These are phyloP conservation scores for Dioscorea cayenensis DNA, from an alignment of 116 monocot species.

Conservation along the genomic window DNA sequence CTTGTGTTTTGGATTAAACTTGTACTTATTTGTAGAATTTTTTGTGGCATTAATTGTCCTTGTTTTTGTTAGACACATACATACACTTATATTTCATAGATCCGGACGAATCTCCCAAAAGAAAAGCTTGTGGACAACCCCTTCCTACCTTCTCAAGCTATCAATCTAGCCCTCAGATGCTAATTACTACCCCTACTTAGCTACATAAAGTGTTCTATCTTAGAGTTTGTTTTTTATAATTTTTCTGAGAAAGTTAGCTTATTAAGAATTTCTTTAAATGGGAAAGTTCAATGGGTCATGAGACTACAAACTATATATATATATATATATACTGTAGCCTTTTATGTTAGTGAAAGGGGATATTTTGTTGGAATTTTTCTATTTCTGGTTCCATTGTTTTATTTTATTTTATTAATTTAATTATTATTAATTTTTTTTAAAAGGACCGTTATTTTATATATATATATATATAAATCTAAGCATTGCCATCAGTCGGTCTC, in stretches of 20 bases:
- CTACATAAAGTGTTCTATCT: neutral
- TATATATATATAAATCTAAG: neutral
- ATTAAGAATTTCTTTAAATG: too few relatives aligned
- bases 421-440: too few relatives aligned
- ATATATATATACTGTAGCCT: too few relatives aligned
- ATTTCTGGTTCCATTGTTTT: too few relatives aligned
- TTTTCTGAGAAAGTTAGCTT: neutral
- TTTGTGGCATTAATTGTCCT: neutral
- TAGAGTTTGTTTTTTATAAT: neutral
- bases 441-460: too few relatives aligned
- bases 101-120: neutral
- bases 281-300: too few relatives aligned
- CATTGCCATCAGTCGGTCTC: neutral
- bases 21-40: neutral
- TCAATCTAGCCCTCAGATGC: neutral
- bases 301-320: too few relatives aligned
- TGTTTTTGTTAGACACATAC: neutral
- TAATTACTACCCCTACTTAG: neutral
- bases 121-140: slow-evolving; percentile 7
- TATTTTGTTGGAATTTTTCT: too few relatives aligned
- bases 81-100: neutral
- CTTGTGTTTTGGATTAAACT: neutral
- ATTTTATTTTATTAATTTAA: too few relatives aligned
- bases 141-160: slow-evolving; percentile 5
- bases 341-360: too few relatives aligned